Conservation (phyloP, 176 grass and related monocot genomes). For the Oryza glaberrima region DNA sequence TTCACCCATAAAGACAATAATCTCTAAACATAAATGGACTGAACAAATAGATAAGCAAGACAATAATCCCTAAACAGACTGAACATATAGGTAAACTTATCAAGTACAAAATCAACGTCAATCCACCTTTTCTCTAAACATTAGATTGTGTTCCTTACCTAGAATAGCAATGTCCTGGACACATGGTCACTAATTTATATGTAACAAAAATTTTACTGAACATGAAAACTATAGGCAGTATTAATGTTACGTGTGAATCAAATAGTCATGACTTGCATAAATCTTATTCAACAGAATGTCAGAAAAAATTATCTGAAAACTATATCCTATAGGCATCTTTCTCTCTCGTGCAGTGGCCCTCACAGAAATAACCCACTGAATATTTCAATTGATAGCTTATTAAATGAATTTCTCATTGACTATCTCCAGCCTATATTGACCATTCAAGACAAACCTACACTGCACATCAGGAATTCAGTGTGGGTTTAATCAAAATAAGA, state of each 20-base stretch:
- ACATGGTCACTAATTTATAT: not conserved
- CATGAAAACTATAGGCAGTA: not conserved
- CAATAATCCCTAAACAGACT: not conserved
- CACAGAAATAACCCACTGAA: not conserved
- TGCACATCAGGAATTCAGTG: not conserved
- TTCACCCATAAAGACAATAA: not conserved
- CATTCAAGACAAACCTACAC: not conserved
- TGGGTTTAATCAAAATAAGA: not conserved
- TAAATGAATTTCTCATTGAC: not conserved
- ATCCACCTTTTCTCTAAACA: not conserved
- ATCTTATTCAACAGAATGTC: not conserved
- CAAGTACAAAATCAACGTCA: slow-evolving; percentile 22
- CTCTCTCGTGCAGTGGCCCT: not conserved
- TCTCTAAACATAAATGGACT: not conserved
- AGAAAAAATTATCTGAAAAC: not conserved
- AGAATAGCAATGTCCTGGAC: not conserved
- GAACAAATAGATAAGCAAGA: slow-evolving; percentile 5
- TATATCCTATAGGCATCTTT: not conserved
- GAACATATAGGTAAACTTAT: not conserved
- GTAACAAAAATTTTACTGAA: not conserved
- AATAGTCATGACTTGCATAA: not conserved
- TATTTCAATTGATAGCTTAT: slow-evolving; percentile 16
- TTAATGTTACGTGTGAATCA: not conserved
- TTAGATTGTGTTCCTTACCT: not conserved
- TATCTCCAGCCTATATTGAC: not conserved